Evolutionary conservation across 1,284 basidiomycete genomes (phyloP), one percentile per base, ranked within the genome.

Genomic region (Sparassis latifolia): DNA sequence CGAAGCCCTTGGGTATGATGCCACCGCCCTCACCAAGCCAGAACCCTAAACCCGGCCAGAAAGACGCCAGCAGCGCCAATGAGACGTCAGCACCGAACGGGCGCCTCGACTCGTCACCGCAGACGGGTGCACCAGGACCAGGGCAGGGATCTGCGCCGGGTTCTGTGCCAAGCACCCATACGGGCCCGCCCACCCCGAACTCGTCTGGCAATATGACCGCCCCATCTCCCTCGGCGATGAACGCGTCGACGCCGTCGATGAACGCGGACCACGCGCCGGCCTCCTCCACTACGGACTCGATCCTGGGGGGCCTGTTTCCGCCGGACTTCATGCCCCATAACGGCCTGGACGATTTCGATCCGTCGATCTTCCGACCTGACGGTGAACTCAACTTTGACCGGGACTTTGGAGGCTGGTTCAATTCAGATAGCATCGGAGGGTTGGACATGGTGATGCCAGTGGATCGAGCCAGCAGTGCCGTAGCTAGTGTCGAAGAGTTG

Each of bases 371-470:
- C 59, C 64, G 69, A 41, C 55, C 63, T n/a, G 70, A 76, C 38
- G 51, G 52, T 20, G 72, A 76, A 48, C 65, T 83, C 60, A 77
- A 81, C 59, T 84, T 84, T 55, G 82, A 84, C 63, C 70, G 79
- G 58, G 82, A 83, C 58, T 84, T 84, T 64, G 78, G 79, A 46
- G 79, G 82, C 56, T 85, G 82, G 82, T 84, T 85, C 58, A 79
- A 79, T 60, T 74, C 58, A 10, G 60, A 60, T 37, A 7, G 7
- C 7, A 20, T 20, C 20, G 35, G 35, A 6, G 35, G 35, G 35
- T 12, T 37, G 35, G 35, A 37, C 12, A 7, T 37, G 35, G 35
- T 20, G 35, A 37, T 6, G 35, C 12, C 35, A 37, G 35, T 37
- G 35, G 20, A 20, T 20, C 20, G 20, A 20, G 20, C 20, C 20